Evolutionary conservation across 1,284 basidiomycete species (phyloP).

Genomic region (Sanghuangporus sanghuang): DNA sequence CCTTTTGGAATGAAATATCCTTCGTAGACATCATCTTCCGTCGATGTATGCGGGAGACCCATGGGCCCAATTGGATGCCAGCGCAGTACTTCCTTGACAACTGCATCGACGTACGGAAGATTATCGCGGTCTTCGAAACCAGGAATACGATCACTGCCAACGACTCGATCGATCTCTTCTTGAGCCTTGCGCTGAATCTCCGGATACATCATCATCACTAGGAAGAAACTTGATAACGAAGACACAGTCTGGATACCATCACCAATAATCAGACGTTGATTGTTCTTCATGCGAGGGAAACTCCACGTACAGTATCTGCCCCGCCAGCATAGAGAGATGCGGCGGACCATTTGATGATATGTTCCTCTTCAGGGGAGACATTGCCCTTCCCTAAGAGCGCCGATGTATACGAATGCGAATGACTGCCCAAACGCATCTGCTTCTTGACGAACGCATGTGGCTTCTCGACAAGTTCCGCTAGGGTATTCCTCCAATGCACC

Average conservation of each 20-base stretch:
- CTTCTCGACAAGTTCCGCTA: slow-evolving; percentile 28
- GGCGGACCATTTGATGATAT: slow-evolving; percentile 34
- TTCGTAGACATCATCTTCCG: slow-evolving; percentile 17
- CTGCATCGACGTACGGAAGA: slow-evolving; percentile 36
- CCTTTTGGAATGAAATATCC: slow-evolving; percentile 19
- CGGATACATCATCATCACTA: slow-evolving; percentile 34
- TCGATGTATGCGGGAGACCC: slow-evolving; percentile 15
- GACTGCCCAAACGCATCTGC: slow-evolving; percentile 37
- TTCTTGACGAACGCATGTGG: slow-evolving; percentile 36
- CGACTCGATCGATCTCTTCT: slow-evolving; percentile 35
- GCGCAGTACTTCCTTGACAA: slow-evolving; percentile 38
- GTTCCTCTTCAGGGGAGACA: slow-evolving; percentile 27
- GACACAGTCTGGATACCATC: background rate
- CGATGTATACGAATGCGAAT: slow-evolving; percentile 34
- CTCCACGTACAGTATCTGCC: slow-evolving; percentile 2
- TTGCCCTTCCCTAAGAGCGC: slow-evolving; percentile 29
- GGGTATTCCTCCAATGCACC: slow-evolving; percentile 28
- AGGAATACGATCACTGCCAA: slow-evolving; percentile 35
- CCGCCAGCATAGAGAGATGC: slow-evolving; percentile 24
- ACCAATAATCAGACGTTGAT: background rate
- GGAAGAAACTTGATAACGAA: slow-evolving; percentile 27
- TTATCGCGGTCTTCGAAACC: slow-evolving; percentile 32
- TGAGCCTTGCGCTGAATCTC: slow-evolving; percentile 35
- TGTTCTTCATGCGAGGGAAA: background rate
- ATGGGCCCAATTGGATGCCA: slow-evolving; percentile 30